phyloP scores from a whole-genome alignment of 2,329 filamentous ascomycete genomes.

The Aspergillus hiratsukae region DNA sequence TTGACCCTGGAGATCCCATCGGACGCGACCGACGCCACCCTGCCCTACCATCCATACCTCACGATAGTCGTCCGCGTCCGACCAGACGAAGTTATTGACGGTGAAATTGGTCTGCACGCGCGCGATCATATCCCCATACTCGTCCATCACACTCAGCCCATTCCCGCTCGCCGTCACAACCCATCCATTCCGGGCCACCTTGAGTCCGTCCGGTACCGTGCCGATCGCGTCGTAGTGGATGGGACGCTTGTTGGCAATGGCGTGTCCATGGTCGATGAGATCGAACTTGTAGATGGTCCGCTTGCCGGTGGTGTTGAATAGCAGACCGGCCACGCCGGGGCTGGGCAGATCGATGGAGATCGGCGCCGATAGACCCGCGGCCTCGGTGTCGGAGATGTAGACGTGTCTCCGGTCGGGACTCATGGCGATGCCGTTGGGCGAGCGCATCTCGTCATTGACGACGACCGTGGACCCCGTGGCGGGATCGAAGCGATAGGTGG shows the following conservation, averaged over 20 bases:
- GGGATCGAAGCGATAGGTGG: constrained; percentile 2
- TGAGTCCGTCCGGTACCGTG: constrained; percentile 4
- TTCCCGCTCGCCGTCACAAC: constrained; percentile 1
- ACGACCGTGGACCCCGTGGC: neutral
- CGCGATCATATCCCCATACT: constrained; percentile 1
- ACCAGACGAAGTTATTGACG: constrained; percentile 1
- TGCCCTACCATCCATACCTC: constrained; percentile 1
- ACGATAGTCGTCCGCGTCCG: neutral
- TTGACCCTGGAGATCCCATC: neutral
- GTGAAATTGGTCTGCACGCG: constrained; percentile 5
- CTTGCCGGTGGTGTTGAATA: neutral
- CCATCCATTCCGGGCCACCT: constrained; percentile 1
- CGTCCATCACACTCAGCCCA: constrained; percentile 3
- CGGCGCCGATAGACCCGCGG: neutral
- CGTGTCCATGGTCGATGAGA: neutral
- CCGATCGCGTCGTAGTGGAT: constrained; percentile 1
- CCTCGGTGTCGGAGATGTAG: constrained; percentile 4
- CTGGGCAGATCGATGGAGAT: neutral
- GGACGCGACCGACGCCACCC: neutral
- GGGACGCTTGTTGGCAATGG: constrained; percentile 1
- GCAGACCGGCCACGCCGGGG: neutral
- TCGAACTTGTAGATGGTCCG: constrained; percentile 4
- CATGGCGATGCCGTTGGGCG: constrained; percentile 3
- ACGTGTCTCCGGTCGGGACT: neutral
- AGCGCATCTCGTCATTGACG: constrained; percentile 1